Evolutionary conservation across 2,329 filamentous ascomycete species (phyloP).

Genomic region (Exophiala sp.): DNA sequence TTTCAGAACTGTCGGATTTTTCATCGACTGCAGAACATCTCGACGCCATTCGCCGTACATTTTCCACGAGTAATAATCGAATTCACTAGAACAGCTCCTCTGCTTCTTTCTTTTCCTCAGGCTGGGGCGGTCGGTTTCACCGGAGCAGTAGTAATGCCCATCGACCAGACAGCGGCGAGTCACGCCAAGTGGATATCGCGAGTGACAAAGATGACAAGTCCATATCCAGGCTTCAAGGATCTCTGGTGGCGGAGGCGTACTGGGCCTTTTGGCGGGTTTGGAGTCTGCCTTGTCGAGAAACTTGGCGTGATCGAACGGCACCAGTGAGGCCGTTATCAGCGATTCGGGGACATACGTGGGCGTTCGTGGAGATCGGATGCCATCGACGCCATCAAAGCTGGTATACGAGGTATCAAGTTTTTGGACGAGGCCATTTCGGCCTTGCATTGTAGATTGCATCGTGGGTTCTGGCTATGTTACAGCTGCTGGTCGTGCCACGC

Average conservation of each 20-base stretch:
- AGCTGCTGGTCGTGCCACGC: not conserved
- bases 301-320: conserved; percentile 17
- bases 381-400: conserved; percentile 10
- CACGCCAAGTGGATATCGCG: conserved; percentile 43
- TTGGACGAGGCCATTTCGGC: not conserved
- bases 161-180: conserved; percentile 51
- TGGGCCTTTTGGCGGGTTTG: not conserved
- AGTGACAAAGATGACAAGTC: conserved; percentile 49
- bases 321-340: not conserved
- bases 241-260: conserved; percentile 15
- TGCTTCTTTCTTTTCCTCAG: conserved; percentile 33
- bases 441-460: not conserved
- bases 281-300: not conserved
- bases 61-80: conserved; percentile 51
- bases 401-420: conserved; percentile 10
- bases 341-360: conserved; percentile 21
- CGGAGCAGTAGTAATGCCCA: conserved; percentile 51
- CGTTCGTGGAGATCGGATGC: conserved; percentile 21
- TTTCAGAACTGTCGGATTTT: conserved; percentile 6
- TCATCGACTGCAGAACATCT: conserved; percentile 12
- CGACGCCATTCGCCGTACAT: conserved; percentile 41
- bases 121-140: conserved; percentile 29
- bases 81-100: conserved; percentile 45
- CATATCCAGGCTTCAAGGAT: conserved; percentile 42
- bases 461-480: not conserved